Evolutionary conservation across 2,329 filamentous ascomycete species (phyloP), one percentile per base, ranked within the genome.

Genomic region (Cercospora sojina): DNA sequence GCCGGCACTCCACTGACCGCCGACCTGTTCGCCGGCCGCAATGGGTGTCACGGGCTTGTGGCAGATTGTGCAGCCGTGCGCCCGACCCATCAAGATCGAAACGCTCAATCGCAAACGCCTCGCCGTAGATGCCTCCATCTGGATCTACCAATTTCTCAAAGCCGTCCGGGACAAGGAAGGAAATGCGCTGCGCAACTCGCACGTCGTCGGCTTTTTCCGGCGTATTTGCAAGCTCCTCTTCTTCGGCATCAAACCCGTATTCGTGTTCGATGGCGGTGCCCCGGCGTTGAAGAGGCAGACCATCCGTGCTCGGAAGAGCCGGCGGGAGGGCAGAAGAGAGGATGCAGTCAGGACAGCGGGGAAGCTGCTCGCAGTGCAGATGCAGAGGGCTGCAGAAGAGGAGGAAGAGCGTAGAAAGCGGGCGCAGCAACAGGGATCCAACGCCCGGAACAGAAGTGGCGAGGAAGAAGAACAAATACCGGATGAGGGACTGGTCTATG

Each of bases 71-170:
- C 92, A 97, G 80, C 95, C 95, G 55, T 97, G 93, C 77, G 95
- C 95, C 57, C 91, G 95, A 41, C 96, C 95, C 20, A 96, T 96
- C 69, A 97, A 97, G 79, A 90, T 99, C 74, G 93, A 96, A 74
- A 97, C 94, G 13, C 88, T 99, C 67, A 98, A 98, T 79, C 92
- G 91, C 73, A 97, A 97, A 81, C 92, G 95, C 16, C 90, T 99
- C 59, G 96, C 95, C 56, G 92, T 99, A 72, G 95, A 99, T 81
- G 95, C 96, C 66, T 97, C 93, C 12, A 99, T 99, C 77, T 99
- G 95, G 95, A 98, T 99, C 74, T 99, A 99, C 84, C 95, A 99
- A 77, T 99, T 99, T 76, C 88, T 99, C 74, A 99, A 99, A 82
- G 95, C 96, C 9, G 95, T 99, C 10, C 93, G 95, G 74, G 95